phyloP scores from a whole-genome alignment of 352 stramenopile genomes.

The Phytophthora boehmeriae region DNA sequence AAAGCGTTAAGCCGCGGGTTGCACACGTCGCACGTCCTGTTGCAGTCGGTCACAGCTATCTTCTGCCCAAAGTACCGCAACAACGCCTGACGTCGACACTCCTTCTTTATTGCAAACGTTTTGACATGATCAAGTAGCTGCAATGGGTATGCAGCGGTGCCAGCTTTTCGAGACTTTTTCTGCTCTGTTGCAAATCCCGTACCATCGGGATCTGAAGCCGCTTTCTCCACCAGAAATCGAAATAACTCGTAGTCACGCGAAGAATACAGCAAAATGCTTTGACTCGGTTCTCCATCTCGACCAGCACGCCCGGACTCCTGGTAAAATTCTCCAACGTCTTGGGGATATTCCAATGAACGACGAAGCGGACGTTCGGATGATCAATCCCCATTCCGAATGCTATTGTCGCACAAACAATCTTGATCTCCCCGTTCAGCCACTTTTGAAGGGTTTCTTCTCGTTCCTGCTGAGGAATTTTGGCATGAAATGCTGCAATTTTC shows the following conservation, averaged over 20 bases:
- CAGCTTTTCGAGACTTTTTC: conserved; percentile 8
- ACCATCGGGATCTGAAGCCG: conserved; percentile 4
- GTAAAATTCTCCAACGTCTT: conserved; percentile 95
- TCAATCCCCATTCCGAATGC: conserved; percentile 95
- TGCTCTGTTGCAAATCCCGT: not conserved
- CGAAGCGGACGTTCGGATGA: conserved; percentile 89
- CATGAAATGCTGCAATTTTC: conserved; percentile 53
- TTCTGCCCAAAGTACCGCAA: conserved; percentile 64
- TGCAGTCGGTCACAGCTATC: conserved; percentile 49
- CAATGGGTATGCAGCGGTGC: conserved; percentile 29
- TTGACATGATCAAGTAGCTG: conserved; percentile 46
- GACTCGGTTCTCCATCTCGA: conserved; percentile 88
- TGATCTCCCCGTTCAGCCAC: conserved; percentile 52
- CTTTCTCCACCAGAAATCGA: conserved; percentile 51
- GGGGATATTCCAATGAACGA: conserved; percentile 89
- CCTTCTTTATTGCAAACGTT: conserved; percentile 48
- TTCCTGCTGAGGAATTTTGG: conserved; percentile 48
- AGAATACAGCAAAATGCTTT: conserved; percentile 89
- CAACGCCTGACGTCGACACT: conserved; percentile 57
- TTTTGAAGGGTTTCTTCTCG: conserved; percentile 46
- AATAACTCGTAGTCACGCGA: conserved; percentile 55
- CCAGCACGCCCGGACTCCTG: conserved; percentile 96
- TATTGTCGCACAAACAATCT: conserved; percentile 93
- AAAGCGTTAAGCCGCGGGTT: conserved; percentile 62
- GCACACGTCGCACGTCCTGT: conserved; percentile 61